Evolutionary conservation across 805 yeast genomes (phyloP).

Genomic region (Ogataea philodendri): DNA sequence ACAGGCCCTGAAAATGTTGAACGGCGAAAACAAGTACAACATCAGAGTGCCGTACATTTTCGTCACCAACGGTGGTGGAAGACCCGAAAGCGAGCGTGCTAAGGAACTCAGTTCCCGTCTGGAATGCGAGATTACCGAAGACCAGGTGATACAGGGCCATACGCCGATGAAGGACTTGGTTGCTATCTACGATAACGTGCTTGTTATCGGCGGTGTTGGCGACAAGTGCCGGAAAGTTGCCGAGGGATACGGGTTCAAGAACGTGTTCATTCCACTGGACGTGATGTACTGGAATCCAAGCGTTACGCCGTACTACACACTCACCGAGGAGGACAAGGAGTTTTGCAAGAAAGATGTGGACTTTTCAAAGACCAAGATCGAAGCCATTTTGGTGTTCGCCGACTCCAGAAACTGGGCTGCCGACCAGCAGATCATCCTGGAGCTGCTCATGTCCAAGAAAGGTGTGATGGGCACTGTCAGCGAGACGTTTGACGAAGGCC

Average conservation of each 20-base stretch:
- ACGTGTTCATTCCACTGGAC: slow-evolving; percentile 80
- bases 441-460: slow-evolving; percentile 66
- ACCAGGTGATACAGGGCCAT: slow-evolving; percentile 89
- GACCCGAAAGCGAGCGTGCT: slow-evolving; percentile 73
- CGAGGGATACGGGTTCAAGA: slow-evolving; percentile 75
- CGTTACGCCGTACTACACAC: slow-evolving; percentile 77
- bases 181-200: slow-evolving; percentile 62
- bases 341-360: slow-evolving; percentile 57
- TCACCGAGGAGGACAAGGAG: slow-evolving; percentile 66
- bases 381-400: slow-evolving; percentile 85
- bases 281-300: slow-evolving; percentile 84
- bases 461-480: slow-evolving; percentile 86
- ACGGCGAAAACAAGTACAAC: slow-evolving; percentile 74
- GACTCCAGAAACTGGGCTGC: slow-evolving; percentile 93
- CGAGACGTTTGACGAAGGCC: slow-evolving; percentile 70
- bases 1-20: slow-evolving; percentile 66
- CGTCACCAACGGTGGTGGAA: slow-evolving; percentile 92
- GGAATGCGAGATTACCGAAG: slow-evolving; percentile 58
- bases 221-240: slow-evolving; percentile 84
- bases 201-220: slow-evolving; percentile 88
- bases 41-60: slow-evolving; percentile 80
- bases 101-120: slow-evolving; percentile 64
- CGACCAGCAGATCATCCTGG: slow-evolving; percentile 86
- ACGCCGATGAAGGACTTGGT: slow-evolving; percentile 89
- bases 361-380: slow-evolving; percentile 64